Conservation (phyloP, 176 grass and related monocot species). For the Carex pumila region DNA sequence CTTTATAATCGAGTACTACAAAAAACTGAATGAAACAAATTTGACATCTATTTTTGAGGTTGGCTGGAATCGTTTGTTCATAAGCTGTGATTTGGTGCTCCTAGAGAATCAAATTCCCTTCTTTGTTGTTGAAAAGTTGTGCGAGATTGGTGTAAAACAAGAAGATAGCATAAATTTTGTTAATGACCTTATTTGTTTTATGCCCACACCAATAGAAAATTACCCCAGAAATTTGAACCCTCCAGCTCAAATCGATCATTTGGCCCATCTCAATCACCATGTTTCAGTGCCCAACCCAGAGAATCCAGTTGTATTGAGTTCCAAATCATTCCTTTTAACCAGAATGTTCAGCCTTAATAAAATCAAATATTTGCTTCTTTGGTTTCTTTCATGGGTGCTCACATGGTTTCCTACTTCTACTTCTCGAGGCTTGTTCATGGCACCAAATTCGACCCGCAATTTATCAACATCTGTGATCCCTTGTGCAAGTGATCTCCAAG, state of each 20-base stretch:
- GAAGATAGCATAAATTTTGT: not conserved
- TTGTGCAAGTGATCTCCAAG: too few relatives aligned
- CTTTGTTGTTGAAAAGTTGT: slow-evolving; percentile 17
- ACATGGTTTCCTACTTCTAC: not conserved
- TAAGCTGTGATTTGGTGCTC: not conserved
- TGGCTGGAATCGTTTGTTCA: not conserved
- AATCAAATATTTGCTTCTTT: too few relatives aligned
- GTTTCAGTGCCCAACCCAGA: too few relatives aligned
- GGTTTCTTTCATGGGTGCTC: too few relatives aligned
- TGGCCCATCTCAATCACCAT: too few relatives aligned
- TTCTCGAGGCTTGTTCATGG: not conserved
- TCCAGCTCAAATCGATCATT: not conserved
- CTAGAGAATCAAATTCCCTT: slow-evolving; percentile 16
- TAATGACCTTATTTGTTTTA: not conserved
- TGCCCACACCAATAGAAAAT: not conserved
- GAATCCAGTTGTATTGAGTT: too few relatives aligned
- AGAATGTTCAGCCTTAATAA: too few relatives aligned
- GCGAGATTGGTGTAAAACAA: not conserved
- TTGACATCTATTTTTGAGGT: not conserved
- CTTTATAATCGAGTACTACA: slow-evolving; percentile 13
- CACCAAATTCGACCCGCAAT: not conserved
- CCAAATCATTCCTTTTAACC: too few relatives aligned
- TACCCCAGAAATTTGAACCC: not conserved
- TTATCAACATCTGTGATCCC: too few relatives aligned
- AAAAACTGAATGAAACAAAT: not conserved